Base-by-base conservation (phyloP, 1,284 basidiomycete genomes). In the Tylopilus sp. region DNA sequence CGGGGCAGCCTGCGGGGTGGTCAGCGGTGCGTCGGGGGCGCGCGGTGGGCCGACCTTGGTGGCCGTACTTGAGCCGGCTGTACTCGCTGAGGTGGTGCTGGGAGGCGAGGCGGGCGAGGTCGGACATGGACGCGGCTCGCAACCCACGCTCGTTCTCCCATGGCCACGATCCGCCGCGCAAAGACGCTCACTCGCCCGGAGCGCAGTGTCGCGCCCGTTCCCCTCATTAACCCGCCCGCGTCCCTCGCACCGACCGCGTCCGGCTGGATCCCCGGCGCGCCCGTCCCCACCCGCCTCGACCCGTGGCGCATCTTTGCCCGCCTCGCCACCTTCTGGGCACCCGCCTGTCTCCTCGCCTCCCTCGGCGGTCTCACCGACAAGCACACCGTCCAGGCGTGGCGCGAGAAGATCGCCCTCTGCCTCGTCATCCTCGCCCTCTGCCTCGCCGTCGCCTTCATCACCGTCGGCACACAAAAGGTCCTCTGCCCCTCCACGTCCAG, bases 111-210 rank as follows among this genome's bases (percentile, higher is more conserved):
- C 32, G 32, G 15, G 28, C 28, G 28, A 29, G 28, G 28, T 6
- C 28, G 8, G 36, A 22, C 20, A 22, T 11, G 20, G 17, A 47
- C 65, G n/a, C n/a, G n/a, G n/a, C n/a, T n/a, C n/a, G n/a, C n/a
- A n/a, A n/a, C n/a, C n/a, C n/a, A n/a, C n/a, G n/a, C n/a, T n/a
- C n/a, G n/a, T n/a, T n/a, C n/a, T n/a, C n/a, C n/a, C n/a, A n/a
- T n/a, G n/a, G n/a, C 83, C 36, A 84, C 84, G 48, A 78, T 92
- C 53, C 85, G 86, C 50, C 82, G 94, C 56, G 90, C 90, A 66
- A 98, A 97, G 78, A 99, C 96, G 4, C 85, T 99, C 61, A 98
- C 93, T 49, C 83, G 94, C 51, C 97, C 96, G 62, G 96, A 99
- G 76, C 86, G 96, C 53, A 84, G 91, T 69, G 91, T 98, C 54